Evolutionary conservation across 192 early-diverging fungal genomes (phyloP).

Genomic region (Cetraspora pellucida): DNA sequence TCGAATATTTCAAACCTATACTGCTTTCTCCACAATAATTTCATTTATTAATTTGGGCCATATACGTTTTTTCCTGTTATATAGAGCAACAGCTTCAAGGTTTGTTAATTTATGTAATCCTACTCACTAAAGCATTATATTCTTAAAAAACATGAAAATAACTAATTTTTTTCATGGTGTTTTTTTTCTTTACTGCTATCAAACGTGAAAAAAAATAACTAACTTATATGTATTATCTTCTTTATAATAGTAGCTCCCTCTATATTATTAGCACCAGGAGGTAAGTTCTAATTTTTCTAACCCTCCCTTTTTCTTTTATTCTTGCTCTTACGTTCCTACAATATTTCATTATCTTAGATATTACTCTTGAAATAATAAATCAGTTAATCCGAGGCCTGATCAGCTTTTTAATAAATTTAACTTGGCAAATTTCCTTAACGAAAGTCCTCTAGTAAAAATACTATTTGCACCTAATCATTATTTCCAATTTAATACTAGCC

Average conservation of each 20-base stretch:
- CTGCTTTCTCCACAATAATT: background rate
- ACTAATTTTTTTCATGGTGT: background rate
- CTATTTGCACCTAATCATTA: conserved; percentile 10
- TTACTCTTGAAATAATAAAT: background rate
- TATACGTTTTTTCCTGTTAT: background rate
- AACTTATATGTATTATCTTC: background rate
- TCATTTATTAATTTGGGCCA: no score
- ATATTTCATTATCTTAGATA: background rate
- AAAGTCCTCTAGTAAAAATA: conserved; percentile 22
- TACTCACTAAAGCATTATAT: background rate
- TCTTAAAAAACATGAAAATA: background rate
- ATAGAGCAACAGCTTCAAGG: no score
- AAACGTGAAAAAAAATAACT: background rate
- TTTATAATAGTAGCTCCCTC: background rate
- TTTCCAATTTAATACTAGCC: background rate
- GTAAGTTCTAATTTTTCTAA: background rate
- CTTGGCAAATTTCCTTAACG: conserved; percentile 16
- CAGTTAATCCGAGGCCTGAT: conserved; percentile 12
- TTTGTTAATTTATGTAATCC: no score
- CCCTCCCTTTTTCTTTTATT: background rate
- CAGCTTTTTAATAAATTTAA: background rate
- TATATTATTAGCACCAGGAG: background rate
- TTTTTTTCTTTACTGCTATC: background rate
- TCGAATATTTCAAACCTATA: background rate
- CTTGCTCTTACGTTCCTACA: background rate